These are phyloP conservation scores for Malus hybrid DNA, from an alignment of 331 rosid species.

Conservation along the genomic window DNA sequence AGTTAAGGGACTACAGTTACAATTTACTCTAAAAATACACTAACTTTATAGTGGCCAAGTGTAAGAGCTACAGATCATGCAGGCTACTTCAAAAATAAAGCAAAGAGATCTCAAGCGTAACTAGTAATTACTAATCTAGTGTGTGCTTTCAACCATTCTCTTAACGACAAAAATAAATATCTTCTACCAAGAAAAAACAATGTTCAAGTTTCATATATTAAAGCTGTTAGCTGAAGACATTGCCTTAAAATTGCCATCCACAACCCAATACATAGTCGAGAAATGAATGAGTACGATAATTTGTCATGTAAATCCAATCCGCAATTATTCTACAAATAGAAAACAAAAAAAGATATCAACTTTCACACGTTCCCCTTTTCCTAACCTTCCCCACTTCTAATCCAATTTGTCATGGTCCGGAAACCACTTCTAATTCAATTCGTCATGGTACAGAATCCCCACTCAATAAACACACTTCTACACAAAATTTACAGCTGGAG, in stretches of 20 bases:
- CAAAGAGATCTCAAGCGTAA: neutral
- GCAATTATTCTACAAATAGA: neutral
- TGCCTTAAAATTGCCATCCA: neutral
- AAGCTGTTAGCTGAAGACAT: neutral
- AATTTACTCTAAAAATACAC: too few species aligned
- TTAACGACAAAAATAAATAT: neutral
- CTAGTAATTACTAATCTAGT: neutral
- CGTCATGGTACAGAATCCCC: neutral
- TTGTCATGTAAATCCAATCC: neutral
- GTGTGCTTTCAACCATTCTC: neutral
- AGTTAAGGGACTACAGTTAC: too few species aligned
- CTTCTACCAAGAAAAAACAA: neutral
- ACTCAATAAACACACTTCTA: neutral
- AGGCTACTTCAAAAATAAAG: neutral
- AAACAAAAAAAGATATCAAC: neutral
- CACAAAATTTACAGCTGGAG: neutral
- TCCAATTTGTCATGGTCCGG: too few species aligned
- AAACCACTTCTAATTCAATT: neutral
- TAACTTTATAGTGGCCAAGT: neutral
- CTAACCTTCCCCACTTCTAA: neutral
- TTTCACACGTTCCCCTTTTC: neutral
- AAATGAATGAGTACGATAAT: neutral
- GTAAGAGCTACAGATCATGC: neutral
- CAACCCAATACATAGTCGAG: neutral
- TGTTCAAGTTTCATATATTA: neutral